Base-by-base conservation (phyloP, 1,284 basidiomycete genomes). In the Pseudozyma tsukubaensis region DNA sequence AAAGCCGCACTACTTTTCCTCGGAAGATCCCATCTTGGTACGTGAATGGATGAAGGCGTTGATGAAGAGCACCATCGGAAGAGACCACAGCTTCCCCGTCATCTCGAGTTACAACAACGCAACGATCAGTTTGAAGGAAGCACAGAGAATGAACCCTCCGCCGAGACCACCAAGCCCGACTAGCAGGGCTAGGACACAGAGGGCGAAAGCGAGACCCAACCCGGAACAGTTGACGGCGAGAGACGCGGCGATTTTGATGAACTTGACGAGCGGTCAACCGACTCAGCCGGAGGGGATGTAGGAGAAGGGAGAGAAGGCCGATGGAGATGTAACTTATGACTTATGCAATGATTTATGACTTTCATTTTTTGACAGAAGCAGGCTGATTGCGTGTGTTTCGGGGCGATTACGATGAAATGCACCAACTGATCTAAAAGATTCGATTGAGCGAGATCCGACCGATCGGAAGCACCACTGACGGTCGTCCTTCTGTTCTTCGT, bases 1-100 rank as follows among this genome's bases (percentile, higher is more conserved):
- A 82, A 94, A 92, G 86, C 88, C 92, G 2, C 94, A 99, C 85
- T 93, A 87, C 83, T 99, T 99, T 86, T 92, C 92, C 72, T 92
- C 92, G 0, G 92, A 94, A 39, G 94, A 98, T 83, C 92, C 94
- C 83, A 84, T 86, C 5, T 85, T 90, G 40, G 89, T 97, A 50
- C 89, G 97, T 13, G 94, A 94, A 76, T 99, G 97, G 97, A 99
- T 99, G 96, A 99, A 99, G 87, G 93, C 94, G 11, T 89, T 99
- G 78, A 97, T 98, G 93, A 99, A 99, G 86, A 92, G 94, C 2
- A 98, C 96, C 5, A 99, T 99, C 80, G 92, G 90, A 16, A 88
- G 97, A 59, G 83, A 84, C 57, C 71, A 77, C 51, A 76, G 61
- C 40, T 75, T 81, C 74, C 93, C 95, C 24, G 95, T 99, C 58